These are phyloP conservation scores for Parasitella parasitica DNA, from an alignment of 371 early-diverging fungal species.

Conservation along the genomic window DNA sequence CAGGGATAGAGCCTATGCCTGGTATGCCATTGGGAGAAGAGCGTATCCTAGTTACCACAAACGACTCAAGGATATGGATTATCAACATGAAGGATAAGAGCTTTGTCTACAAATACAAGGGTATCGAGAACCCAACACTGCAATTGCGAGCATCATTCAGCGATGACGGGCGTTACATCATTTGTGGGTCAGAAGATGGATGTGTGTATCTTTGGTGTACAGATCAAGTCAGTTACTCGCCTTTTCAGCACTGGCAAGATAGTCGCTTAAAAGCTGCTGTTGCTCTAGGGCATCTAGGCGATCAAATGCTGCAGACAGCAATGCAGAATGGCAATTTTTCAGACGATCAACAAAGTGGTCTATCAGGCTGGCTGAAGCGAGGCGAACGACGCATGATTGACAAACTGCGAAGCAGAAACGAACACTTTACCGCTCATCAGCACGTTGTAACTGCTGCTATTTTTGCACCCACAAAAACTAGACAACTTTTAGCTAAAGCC, in stretches of 20 bases:
- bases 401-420: constrained; percentile 31
- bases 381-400: constrained; percentile 31
- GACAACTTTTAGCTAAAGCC: constrained; percentile 51
- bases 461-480: constrained; percentile 64
- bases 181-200: constrained; percentile 82
- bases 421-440: constrained; percentile 51
- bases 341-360: background rate
- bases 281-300: constrained; percentile 21
- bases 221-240: constrained; percentile 40
- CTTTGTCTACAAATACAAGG: constrained; percentile 74
- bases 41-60: constrained; percentile 71
- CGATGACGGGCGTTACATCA: constrained; percentile 73
- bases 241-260: constrained; percentile 38
- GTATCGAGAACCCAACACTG: constrained; percentile 64
- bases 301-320: constrained; percentile 20
- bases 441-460: constrained; percentile 56
- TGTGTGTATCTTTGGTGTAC: constrained; percentile 77
- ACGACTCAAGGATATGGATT: constrained; percentile 81
- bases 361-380: constrained; percentile 27
- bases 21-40: constrained; percentile 48
- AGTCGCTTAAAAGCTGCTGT: constrained; percentile 27
- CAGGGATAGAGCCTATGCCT: constrained; percentile 67
- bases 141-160: constrained; percentile 71
- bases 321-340: constrained; percentile 3
- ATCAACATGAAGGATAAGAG: constrained; percentile 74